Evolutionary conservation across 2,329 filamentous ascomycete species (phyloP).

Genomic region (Colletotrichum coccodes): DNA sequence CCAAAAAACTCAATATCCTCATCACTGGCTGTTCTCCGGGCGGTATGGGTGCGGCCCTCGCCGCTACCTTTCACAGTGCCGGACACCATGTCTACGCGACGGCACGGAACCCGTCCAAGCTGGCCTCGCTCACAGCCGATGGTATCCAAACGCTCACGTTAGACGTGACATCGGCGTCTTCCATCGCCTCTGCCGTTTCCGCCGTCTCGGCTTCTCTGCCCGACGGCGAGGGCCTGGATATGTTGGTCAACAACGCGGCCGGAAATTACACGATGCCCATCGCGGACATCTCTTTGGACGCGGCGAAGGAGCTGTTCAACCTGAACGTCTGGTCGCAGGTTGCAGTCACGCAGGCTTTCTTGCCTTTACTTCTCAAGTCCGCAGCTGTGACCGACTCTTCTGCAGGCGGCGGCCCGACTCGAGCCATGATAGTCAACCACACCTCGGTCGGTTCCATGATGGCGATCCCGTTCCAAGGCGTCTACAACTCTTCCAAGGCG

Average conservation of each 20-base stretch:
- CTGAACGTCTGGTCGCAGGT: slow-evolving; percentile 44
- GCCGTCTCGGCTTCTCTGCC: slow-evolving; percentile 4
- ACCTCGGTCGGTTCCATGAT: slow-evolving; percentile 33
- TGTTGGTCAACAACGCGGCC: slow-evolving; percentile 46
- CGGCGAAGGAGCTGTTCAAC: slow-evolving; percentile 40
- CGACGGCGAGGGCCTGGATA: slow-evolving; percentile 33
- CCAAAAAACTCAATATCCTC: slow-evolving; percentile 31
- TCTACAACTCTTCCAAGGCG: slow-evolving; percentile 40
- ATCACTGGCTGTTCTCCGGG: slow-evolving; percentile 40
- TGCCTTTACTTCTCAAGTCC: slow-evolving; percentile 15
- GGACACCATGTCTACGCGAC: slow-evolving; percentile 47
- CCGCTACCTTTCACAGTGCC: slow-evolving; percentile 32
- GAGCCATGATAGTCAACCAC: slow-evolving; percentile 17
- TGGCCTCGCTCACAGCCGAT: slow-evolving; percentile 37
- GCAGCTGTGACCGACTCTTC: not conserved
- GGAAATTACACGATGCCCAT: slow-evolving; percentile 40
- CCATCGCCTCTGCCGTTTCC: slow-evolving; percentile 36
- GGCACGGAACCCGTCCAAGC: slow-evolving; percentile 40
- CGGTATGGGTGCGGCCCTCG: slow-evolving; percentile 41
- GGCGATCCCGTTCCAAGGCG: slow-evolving; percentile 14
- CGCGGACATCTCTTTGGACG: slow-evolving; percentile 40
- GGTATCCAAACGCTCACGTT: slow-evolving; percentile 38
- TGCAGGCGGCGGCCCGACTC: not conserved
- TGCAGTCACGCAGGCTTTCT: slow-evolving; percentile 41
- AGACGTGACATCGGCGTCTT: slow-evolving; percentile 43